Conservation (phyloP, 139 green algal species). For the Coccomyxa sp. region DNA sequence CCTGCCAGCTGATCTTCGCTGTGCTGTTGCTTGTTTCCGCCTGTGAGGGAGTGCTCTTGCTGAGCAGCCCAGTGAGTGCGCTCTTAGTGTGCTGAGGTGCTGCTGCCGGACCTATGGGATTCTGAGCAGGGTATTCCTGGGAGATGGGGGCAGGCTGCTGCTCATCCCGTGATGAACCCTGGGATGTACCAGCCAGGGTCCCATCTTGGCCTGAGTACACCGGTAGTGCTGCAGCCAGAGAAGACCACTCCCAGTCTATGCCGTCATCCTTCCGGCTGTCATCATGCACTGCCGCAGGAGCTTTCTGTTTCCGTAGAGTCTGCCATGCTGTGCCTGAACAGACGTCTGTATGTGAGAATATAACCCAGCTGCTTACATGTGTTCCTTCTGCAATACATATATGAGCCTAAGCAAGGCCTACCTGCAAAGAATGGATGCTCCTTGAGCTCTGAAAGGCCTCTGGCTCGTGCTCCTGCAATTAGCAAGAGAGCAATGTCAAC, state of each 20-base stretch:
- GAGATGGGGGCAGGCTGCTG: too few relatives aligned
- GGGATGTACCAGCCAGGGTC: too few relatives aligned
- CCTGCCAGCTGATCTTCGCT: too few relatives aligned
- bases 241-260: conserved; percentile 23
- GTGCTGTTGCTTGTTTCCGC: too few relatives aligned
- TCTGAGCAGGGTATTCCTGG: too few relatives aligned
- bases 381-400: not conserved
- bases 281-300: conserved; percentile 1
- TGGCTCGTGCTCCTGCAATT: not conserved
- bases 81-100: too few relatives aligned
- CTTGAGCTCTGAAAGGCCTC: conserved; percentile 7
- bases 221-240: conserved; percentile 6
- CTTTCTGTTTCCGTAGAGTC: conserved; percentile 5
- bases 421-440: conserved; percentile 23
- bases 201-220: too few relatives aligned
- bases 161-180: too few relatives aligned
- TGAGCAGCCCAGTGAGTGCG: too few relatives aligned
- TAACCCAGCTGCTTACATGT: not conserved
- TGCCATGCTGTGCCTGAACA: conserved; percentile 34
- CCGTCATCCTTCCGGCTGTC: conserved; percentile 3
- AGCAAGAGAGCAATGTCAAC: not conserved
- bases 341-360: not conserved
- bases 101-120: too few relatives aligned
- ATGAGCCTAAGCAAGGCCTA: not conserved
- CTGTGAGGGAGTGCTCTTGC: too few relatives aligned